A percentile compares a stretch with the other conserved stretches of the same genome.
phyloP scores from a whole-genome alignment of 352 stramenopile genomes.

The Globisporangium radiosum region DNA sequence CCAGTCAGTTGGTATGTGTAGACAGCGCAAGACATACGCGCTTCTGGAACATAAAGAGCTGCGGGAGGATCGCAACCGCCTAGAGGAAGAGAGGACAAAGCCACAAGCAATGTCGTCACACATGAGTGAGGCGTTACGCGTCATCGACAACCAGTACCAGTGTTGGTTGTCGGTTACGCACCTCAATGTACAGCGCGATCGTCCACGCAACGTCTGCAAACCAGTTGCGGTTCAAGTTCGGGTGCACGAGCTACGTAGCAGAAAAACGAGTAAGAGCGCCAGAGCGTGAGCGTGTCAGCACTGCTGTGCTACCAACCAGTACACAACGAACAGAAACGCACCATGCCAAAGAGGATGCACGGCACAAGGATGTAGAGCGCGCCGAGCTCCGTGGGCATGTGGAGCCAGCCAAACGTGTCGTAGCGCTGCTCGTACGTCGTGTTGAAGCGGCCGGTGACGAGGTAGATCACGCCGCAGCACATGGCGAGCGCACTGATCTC shows the following conservation, averaged over 20 bases:
- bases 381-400: conserved; percentile 78
- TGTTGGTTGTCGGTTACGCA: not conserved
- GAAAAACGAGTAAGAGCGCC: conserved; percentile 31
- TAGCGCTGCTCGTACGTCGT: conserved; percentile 94
- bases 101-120: too few relatives aligned
- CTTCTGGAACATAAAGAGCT: conserved; percentile 99
- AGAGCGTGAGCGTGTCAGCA: conserved; percentile 17
- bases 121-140: too few relatives aligned
- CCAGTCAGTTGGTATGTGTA: too few relatives aligned
- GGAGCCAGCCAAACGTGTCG: conserved; percentile 93
- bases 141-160: not conserved
- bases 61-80: conserved; percentile 94
- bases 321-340: conserved; percentile 37
- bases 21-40: conserved; percentile 38
- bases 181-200: conserved; percentile 97
- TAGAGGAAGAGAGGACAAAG: not conserved
- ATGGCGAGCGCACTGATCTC: conserved; percentile 90
- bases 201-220: conserved; percentile 96
- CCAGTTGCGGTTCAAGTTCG: conserved; percentile 95
- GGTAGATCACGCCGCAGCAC: conserved; percentile 85
- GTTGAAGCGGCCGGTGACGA: conserved; percentile 92
- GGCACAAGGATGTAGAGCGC: conserved; percentile 82
- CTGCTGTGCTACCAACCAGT: conserved; percentile 22
- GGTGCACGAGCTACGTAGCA: conserved; percentile 89
- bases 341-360: conserved; percentile 85